Base-by-base conservation (phyloP, 2,329 filamentous ascomycete genomes). In the Gyromitra esculenta region DNA sequence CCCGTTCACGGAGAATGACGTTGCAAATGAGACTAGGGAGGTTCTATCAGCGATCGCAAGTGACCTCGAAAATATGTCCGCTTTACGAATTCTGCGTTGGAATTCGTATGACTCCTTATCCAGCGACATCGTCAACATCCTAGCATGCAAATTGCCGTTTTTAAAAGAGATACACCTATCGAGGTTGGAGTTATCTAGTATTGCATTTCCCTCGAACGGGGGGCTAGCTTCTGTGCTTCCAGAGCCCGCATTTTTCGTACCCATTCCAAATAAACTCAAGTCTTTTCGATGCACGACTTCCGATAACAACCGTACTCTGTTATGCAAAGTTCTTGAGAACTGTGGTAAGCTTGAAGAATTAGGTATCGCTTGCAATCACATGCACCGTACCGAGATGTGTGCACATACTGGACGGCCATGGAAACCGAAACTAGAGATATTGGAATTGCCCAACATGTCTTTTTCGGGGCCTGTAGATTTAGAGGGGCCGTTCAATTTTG, bases 101-200 rank as follows among this genome's bases (percentile, higher is more conserved):
- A 21, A 71, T 52, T 70, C 67, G 31, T 70, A 62, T 50, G 56
- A 70, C 15, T 25, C 57, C 9, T 41, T 52, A 71, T 62, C 41
- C 15, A 37, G 43, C 41, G 41, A 71, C 21, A 71, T 54, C 25
- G 54, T 71, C 25, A n/a, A 71, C 21, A 43, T 62, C 43, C 25
- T 63, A n/a, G 25, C 67, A 54, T 52, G 21, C 35, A 62, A 63
- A 41, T 52, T n/a, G 5, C 67, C n/a, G n/a, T 52, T 52, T 21
- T 54, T 71, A 39, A 71, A 63, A 43, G 67, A 71, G 54, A 71
- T 62, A 25, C 35, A 63, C 67, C 31, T 71, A 9, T 71, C 67
- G 43, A 21, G 67, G 41, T 52, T 64, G 8, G 18, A 43, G 11
- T 63, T 63, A 37, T 63, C 59, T 63, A 18, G 25, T 63, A 63